A percentile compares a stretch with the other conserved stretches of the same genome.
Evolutionary conservation across 164 flowering plant species (phyloP).

Genomic region (Taxillus chinensis): DNA sequence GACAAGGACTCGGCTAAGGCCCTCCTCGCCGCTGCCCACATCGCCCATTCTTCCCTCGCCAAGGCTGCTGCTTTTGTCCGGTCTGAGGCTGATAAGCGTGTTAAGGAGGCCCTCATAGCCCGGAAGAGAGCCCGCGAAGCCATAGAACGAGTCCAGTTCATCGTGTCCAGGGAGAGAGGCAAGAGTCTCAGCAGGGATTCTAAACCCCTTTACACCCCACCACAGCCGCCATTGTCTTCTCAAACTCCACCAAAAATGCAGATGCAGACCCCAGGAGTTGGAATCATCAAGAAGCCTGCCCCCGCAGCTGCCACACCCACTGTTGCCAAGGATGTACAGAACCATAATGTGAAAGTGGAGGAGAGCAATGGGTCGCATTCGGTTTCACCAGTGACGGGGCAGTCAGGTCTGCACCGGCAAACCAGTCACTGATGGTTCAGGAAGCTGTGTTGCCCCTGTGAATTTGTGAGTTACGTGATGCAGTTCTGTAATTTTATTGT

Average conservation of each 20-base stretch:
- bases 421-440: neutral
- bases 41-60: slow-evolving; percentile 43
- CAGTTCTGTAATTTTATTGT: neutral
- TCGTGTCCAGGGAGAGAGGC: slow-evolving; percentile 12
- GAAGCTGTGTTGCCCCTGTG: neutral
- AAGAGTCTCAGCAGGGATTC: neutral
- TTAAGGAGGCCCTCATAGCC: slow-evolving; percentile 44
- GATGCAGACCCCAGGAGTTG: neutral
- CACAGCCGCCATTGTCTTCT: neutral
- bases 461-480: neutral
- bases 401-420: neutral
- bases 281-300: neutral
- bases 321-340: neutral
- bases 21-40: slow-evolving; percentile 44
- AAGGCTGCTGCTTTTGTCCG: slow-evolving; percentile 30
- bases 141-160: slow-evolving; percentile 23
- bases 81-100: slow-evolving; percentile 46
- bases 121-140: slow-evolving; percentile 60
- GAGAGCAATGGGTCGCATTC: neutral
- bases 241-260: neutral
- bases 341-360: neutral
- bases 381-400: neutral
- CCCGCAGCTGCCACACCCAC: neutral
- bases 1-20: slow-evolving; percentile 30
- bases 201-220: neutral